These are phyloP conservation scores for Gossypium schwendimanii DNA, from an alignment of 441 rosid genomes.

Conservation along the genomic window DNA sequence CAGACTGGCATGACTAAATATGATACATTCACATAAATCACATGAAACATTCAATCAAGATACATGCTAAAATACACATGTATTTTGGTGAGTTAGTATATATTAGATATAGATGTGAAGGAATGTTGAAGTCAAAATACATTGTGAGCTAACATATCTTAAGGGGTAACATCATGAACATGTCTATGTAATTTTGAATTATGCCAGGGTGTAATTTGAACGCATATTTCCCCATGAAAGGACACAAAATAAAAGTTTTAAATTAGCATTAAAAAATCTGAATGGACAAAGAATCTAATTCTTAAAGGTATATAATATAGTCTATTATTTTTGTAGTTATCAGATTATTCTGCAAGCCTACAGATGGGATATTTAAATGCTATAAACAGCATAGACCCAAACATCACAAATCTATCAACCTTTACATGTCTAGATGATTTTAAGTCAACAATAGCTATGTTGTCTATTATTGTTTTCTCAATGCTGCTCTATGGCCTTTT, in stretches of 20 bases:
- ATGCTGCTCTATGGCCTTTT: neutral
- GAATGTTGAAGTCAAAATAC: neutral
- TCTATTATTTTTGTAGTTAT: neutral
- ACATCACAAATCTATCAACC: neutral
- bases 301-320: too few relatives aligned
- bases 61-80: neutral
- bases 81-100: neutral
- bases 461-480: neutral
- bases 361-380: neutral
- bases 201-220: neutral
- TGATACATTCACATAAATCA: neutral
- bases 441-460: neutral
- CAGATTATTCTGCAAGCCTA: neutral
- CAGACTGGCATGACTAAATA: conserved; percentile 9
- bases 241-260: neutral
- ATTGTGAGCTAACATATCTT: neutral
- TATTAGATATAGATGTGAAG: neutral
- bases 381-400: neutral
- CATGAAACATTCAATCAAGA: neutral
- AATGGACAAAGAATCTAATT: neutral
- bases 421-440: neutral
- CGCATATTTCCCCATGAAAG: neutral
- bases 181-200: neutral
- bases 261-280: neutral
- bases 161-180: neutral